Evolutionary conservation across 768 basidiomycete genomes (phyloP).

Genomic region (Amanita molliuscula): DNA sequence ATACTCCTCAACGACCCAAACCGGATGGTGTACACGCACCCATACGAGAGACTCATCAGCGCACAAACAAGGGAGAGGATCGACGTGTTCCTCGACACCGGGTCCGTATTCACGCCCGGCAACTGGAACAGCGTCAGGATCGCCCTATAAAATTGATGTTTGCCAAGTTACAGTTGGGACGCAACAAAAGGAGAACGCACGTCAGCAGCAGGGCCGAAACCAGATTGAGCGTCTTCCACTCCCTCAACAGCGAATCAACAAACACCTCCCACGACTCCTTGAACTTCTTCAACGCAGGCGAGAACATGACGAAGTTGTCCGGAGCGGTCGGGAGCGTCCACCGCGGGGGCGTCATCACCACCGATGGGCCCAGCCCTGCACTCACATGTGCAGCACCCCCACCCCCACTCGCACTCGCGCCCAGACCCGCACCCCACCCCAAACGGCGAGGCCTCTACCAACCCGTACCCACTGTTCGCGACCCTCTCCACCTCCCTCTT

Average conservation of each 20-base stretch:
- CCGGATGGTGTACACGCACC: slow-evolving; percentile 63
- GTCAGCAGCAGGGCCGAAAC: slow-evolving; percentile 53
- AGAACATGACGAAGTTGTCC: slow-evolving; percentile 43
- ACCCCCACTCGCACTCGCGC: too few species aligned
- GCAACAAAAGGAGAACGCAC: too few species aligned
- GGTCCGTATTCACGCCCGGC: slow-evolving; percentile 40
- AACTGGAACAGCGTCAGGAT: slow-evolving; percentile 64
- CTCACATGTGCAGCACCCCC: too few species aligned
- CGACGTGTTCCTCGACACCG: slow-evolving; percentile 50
- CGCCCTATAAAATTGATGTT: too few species aligned
- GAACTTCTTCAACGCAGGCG: slow-evolving; percentile 58
- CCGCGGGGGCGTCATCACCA: slow-evolving; percentile 7
- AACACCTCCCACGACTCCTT: slow-evolving; percentile 62
- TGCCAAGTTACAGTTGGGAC: too few species aligned
- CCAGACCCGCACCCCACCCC: too few species aligned
- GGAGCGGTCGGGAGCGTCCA: slow-evolving; percentile 23
- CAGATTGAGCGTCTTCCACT: slow-evolving; percentile 71
- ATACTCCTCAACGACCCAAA: slow-evolving; percentile 68
- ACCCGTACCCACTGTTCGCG: too few species aligned
- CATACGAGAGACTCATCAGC: slow-evolving; percentile 62
- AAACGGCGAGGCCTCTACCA: too few species aligned
- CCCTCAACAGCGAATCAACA: slow-evolving; percentile 54
- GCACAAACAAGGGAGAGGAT: slow-evolving; percentile 57
- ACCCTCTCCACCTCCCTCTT: slow-evolving; percentile 52
- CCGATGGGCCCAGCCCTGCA: too few species aligned